Base-by-base conservation (phyloP, 768 basidiomycete species). In the Coprinopsis sp. region DNA sequence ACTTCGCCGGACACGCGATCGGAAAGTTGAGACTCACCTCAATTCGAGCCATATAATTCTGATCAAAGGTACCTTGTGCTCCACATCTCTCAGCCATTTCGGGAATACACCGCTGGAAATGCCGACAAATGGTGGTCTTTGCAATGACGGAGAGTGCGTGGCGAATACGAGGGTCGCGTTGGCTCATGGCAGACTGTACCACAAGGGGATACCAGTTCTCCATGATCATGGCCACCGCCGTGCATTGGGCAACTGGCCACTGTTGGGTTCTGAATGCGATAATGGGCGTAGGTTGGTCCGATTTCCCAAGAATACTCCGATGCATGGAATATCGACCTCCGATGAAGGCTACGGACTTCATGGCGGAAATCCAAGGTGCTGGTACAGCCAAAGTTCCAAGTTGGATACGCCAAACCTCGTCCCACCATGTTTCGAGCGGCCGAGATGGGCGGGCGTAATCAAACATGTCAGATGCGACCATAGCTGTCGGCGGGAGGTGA, bases 261-360 rank as follows among this genome's bases (percentile, higher is more conserved):
- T 84, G 79, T 51, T 84, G 82, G 0, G 82, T 84, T 21, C 80
- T 71, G 66, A 84, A 84, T 5, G 72, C 61, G 44, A 82, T 69
- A 54, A 84, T 81, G 0, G 79, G 79, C 2, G 72, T 62, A 14
- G 70, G 72, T 12, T 60, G 42, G 12, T 62, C 56, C 4, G 57
- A 59, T 51, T 72, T 72, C 5, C 77, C 78, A 16, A 69, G 64
- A 29, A 82, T 61, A 33, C 64, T 69, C 28, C 80, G 71, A 57
- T 77, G 75, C 64, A 75, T 68, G 11, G 78, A 79, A 51, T 83
- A 83, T 48, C 65, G 69, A n/a, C 75, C 77, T 2, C 70, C 73
- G 41, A 82, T 79, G 54, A 68, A 80, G 6, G 79, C 71, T n/a
- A 70, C 63, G 16, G 70, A 59, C 56, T 78, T 78, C 49, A 81